Percentiles rank a stretch among this genome's conserved stretches.
phyloP scores from a whole-genome alignment of 208 protist genomes.

The Sergeia podlipaevii region DNA sequence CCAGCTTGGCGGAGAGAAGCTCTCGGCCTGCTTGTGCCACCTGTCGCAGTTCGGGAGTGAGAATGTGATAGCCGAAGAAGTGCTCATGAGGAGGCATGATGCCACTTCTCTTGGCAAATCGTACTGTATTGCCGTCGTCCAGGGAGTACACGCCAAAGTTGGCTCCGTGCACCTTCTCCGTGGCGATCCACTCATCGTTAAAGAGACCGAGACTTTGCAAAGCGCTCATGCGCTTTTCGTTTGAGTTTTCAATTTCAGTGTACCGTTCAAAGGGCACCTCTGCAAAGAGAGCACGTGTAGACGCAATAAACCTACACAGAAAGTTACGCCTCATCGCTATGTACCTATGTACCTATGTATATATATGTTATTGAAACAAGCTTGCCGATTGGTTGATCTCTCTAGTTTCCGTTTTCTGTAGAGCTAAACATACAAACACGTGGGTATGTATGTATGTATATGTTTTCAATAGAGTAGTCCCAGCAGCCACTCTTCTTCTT shows the following conservation, averaged over 20 bases:
- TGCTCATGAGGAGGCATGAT: conserved; percentile 74
- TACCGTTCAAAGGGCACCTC: conserved; percentile 91
- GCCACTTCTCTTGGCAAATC: conserved; percentile 78
- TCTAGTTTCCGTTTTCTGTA: too few species aligned
- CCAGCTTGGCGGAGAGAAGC: conserved; percentile 22
- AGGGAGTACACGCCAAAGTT: conserved; percentile 87
- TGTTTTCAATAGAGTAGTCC: too few species aligned
- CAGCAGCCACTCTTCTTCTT: too few species aligned
- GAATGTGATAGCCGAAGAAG: conserved; percentile 85
- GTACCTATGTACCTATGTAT: too few species aligned
- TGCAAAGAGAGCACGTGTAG: neutral
- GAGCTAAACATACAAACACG: too few species aligned
- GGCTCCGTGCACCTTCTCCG: conserved; percentile 86
- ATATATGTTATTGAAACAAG: too few species aligned
- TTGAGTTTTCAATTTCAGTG: conserved; percentile 82
- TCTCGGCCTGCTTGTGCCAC: conserved; percentile 32
- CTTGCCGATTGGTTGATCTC: too few species aligned
- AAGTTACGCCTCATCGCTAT: too few species aligned
- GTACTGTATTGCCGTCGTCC: conserved; percentile 42
- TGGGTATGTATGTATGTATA: too few species aligned
- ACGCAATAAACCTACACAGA: too few species aligned
- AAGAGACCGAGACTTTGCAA: conserved; percentile 38
- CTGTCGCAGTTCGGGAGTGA: conserved; percentile 61
- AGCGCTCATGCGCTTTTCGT: conserved; percentile 50
- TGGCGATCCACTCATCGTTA: conserved; percentile 87